A percentile compares a stretch with the other conserved stretches of the same genome.
These are phyloP conservation scores for Copromyces sp. DNA, from an alignment of 495 filamentous ascomycete species.

Conservation along the genomic window DNA sequence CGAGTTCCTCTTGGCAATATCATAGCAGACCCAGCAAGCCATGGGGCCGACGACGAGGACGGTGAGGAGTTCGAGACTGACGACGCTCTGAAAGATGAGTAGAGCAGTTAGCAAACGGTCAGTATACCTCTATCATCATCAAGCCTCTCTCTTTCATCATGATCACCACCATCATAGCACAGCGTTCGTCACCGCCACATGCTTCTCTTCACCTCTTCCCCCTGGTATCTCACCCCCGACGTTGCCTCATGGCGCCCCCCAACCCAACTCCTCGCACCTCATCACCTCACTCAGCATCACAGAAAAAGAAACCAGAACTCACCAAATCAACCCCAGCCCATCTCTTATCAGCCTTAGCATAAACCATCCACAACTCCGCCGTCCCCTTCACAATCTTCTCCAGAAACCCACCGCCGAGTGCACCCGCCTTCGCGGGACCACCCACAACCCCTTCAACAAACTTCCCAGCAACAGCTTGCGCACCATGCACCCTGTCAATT, in stretches of 20 bases:
- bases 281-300: not conserved
- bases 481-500: constrained; percentile 56
- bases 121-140: too few relatives aligned
- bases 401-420: not conserved
- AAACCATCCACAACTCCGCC: constrained; percentile 79
- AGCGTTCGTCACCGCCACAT: too few relatives aligned
- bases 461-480: constrained; percentile 50
- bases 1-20: constrained; percentile 48
- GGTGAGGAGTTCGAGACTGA: constrained; percentile 78
- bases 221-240: too few relatives aligned
- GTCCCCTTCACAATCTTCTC: not conserved
- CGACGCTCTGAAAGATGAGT: constrained; percentile 39
- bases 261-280: not conserved
- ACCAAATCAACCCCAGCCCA: constrained; percentile 73
- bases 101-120: not conserved
- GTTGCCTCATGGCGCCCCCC: too few relatives aligned
- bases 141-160: too few relatives aligned
- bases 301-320: constrained; percentile 7
- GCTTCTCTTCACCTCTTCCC: not conserved
- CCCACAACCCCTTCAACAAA: not conserved
- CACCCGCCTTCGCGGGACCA: not conserved
- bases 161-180: not conserved
- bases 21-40: constrained; percentile 59
- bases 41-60: constrained; percentile 68
- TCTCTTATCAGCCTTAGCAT: constrained; percentile 73